These are phyloP conservation scores for Pezicula carpinea DNA, from an alignment of 2,329 filamentous ascomycete genomes.

Conservation along the genomic window DNA sequence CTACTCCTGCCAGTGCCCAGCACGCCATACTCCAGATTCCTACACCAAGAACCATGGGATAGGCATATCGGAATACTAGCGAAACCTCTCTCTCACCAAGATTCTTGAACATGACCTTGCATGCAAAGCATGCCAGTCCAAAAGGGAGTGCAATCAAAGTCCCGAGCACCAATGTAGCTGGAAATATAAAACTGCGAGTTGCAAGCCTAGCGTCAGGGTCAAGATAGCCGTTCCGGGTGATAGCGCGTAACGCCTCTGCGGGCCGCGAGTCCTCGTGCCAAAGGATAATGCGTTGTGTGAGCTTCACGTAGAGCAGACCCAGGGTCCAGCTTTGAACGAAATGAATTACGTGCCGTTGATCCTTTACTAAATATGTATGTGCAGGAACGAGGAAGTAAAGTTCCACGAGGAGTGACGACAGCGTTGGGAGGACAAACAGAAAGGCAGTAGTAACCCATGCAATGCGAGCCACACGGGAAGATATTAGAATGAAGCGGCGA, in stretches of 20 bases:
- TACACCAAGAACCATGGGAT: conserved; percentile 51
- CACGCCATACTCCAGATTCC: conserved; percentile 41
- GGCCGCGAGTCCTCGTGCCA: conserved; percentile 66
- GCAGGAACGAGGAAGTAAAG: conserved; percentile 85
- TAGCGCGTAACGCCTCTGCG: conserved; percentile 68
- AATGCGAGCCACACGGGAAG: conserved; percentile 37
- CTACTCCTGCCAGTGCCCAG: conserved; percentile 53
- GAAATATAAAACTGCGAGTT: conserved; percentile 83
- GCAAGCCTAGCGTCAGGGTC: conserved; percentile 74
- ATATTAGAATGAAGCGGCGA: conserved; percentile 12
- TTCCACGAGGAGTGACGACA: conserved; percentile 77
- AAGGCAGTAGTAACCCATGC: conserved; percentile 73
- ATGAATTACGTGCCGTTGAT: conserved; percentile 65
- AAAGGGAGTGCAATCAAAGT: conserved; percentile 63
- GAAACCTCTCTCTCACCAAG: conserved; percentile 19
- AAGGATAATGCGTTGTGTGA: conserved; percentile 65
- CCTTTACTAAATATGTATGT: conserved; percentile 25
- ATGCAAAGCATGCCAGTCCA: conserved; percentile 47
- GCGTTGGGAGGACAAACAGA: conserved; percentile 72
- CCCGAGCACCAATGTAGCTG: conserved; percentile 57
- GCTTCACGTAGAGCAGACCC: conserved; percentile 83
- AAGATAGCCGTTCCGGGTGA: conserved; percentile 71
- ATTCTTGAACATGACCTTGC: conserved; percentile 35
- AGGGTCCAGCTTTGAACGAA: conserved; percentile 93
- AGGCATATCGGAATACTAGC: conserved; percentile 60